Evolutionary conservation across 2,329 filamentous ascomycete genomes (phyloP).

Genomic region (Xylaria sp.): DNA sequence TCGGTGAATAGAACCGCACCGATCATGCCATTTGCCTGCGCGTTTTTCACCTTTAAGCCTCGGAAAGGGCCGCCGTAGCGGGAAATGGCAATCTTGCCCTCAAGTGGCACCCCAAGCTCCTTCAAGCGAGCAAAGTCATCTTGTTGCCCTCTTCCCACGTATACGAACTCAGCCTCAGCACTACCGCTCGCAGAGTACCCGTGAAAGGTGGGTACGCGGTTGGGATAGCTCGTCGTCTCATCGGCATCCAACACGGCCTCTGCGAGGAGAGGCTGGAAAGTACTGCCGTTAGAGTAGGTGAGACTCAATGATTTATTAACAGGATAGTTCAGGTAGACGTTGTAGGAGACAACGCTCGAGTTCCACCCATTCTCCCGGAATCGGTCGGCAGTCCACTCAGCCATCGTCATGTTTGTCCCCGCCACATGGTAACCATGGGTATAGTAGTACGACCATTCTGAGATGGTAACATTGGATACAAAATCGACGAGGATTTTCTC

Average conservation of each 20-base stretch:
- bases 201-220: slow-evolving; percentile 82
- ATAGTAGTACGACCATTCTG: slow-evolving; percentile 51
- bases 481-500: slow-evolving; percentile 46
- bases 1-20: slow-evolving; percentile 79
- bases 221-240: slow-evolving; percentile 73
- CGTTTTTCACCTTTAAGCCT: slow-evolving; percentile 84
- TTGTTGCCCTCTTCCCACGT: slow-evolving; percentile 80
- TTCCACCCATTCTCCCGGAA: slow-evolving; percentile 48
- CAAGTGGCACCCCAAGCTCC: slow-evolving; percentile 73
- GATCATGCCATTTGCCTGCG: slow-evolving; percentile 80
- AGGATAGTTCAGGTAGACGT: slow-evolving; percentile 60
- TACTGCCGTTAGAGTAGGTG: slow-evolving; percentile 56
- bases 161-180: slow-evolving; percentile 79
- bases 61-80: slow-evolving; percentile 83
- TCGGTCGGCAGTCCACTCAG: slow-evolving; percentile 49
- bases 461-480: slow-evolving; percentile 47
- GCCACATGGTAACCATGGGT: slow-evolving; percentile 50
- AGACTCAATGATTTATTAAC: slow-evolving; percentile 63
- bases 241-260: slow-evolving; percentile 80
- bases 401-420: slow-evolving; percentile 48
- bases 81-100: slow-evolving; percentile 81
- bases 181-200: slow-evolving; percentile 85
- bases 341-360: slow-evolving; percentile 46
- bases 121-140: slow-evolving; percentile 78
- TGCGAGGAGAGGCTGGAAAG: slow-evolving; percentile 73